Evolutionary conservation across 169 alveolate genomes (phyloP).

Genomic region (Theileria equi): DNA sequence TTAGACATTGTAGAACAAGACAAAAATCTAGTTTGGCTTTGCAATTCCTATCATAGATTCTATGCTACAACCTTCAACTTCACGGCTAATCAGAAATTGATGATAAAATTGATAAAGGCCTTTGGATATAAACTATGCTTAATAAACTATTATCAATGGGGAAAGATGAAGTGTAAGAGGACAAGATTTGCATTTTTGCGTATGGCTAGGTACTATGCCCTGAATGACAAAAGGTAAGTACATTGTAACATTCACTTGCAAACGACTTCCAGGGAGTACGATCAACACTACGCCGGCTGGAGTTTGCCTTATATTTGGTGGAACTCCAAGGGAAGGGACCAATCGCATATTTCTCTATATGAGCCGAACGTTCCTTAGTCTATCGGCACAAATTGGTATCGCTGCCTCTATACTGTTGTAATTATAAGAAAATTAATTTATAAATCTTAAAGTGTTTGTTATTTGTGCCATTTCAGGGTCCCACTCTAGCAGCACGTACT

Average conservation of each 20-base stretch:
- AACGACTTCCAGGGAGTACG: constrained; percentile 47
- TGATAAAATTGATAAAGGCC: constrained; percentile 56
- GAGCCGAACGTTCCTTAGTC: constrained; percentile 1
- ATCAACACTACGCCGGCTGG: constrained; percentile 71
- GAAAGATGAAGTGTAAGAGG: constrained; percentile 67
- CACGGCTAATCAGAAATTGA: constrained; percentile 64
- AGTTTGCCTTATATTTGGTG: constrained; percentile 74
- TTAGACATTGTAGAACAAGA: constrained; percentile 69
- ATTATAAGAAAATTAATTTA: not conserved
- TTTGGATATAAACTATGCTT: constrained; percentile 66
- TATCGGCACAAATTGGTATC: not conserved
- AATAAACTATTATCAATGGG: constrained; percentile 75
- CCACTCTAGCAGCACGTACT: not conserved
- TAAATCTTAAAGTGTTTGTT: not conserved
- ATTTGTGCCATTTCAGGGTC: not conserved
- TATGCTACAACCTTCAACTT: constrained; percentile 68
- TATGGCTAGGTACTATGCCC: constrained; percentile 74
- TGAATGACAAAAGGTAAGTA: constrained; percentile 64
- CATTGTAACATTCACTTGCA: not conserved
- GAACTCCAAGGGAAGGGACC: constrained; percentile 59
- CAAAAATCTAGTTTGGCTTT: constrained; percentile 70
- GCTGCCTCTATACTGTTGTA: constrained; percentile 2
- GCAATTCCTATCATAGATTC: constrained; percentile 75
- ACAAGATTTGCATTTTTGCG: constrained; percentile 72
- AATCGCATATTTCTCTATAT: constrained; percentile 45